phyloP scores from a whole-genome alignment of 768 basidiomycete genomes.

The Suillus subaureus region DNA sequence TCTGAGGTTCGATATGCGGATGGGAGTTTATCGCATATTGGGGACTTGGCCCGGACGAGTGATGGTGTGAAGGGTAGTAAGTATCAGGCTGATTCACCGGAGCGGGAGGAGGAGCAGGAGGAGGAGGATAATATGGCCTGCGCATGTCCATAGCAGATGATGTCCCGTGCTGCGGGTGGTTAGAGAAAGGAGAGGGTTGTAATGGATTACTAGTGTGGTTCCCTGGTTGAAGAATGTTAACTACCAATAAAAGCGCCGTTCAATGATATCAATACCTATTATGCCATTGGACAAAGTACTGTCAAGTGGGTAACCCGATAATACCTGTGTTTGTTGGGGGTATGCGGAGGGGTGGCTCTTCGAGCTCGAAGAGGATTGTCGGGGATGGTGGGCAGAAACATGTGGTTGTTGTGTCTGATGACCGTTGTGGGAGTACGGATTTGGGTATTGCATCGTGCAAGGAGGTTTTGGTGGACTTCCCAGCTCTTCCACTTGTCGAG shows the following conservation, averaged over 20 bases:
- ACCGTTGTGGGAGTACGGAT: constrained; percentile 23
- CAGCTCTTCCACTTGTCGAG: constrained; percentile 15
- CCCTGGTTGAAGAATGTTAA: constrained; percentile 25
- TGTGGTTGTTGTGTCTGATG: constrained; percentile 20
- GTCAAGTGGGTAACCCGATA: constrained; percentile 30
- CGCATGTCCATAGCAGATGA: constrained; percentile 21
- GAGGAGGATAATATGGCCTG: constrained; percentile 21
- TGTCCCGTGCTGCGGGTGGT: constrained; percentile 22
- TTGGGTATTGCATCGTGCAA: constrained; percentile 30
- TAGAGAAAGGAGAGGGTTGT: constrained; percentile 22
- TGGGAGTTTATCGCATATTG: constrained; percentile 11
- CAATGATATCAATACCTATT: constrained; percentile 21
- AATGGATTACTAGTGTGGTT: constrained; percentile 18
- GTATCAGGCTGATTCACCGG: neutral
- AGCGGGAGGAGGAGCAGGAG: neutral
- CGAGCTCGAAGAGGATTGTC: constrained; percentile 20
- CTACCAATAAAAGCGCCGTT: neutral
- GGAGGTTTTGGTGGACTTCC: constrained; percentile 10
- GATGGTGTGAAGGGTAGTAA: constrained; percentile 22
- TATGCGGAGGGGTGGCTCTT: constrained; percentile 25
- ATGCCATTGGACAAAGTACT: constrained; percentile 22
- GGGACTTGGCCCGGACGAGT: neutral
- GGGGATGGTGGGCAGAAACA: constrained; percentile 16
- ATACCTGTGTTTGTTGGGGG: constrained; percentile 25
- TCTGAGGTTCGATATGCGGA: constrained; percentile 16